Base-by-base conservation (phyloP, 2,329 filamentous ascomycete species). In the Phialemonium atrogriseum region DNA sequence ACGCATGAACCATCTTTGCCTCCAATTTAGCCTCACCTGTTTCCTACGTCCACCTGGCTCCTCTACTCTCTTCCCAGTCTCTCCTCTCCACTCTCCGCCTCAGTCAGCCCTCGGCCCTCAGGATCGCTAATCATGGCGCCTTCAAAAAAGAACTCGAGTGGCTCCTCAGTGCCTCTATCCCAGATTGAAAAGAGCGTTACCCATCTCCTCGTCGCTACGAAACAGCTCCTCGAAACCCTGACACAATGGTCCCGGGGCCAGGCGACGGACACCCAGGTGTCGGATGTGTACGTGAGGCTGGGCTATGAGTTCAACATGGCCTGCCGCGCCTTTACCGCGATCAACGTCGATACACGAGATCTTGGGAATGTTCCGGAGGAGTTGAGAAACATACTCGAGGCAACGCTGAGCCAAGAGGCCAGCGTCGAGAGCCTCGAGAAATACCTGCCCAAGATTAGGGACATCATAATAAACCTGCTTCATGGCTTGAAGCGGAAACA, bases 281-380 rank as follows among this genome's bases (percentile, higher is more conserved):
- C 91, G 10, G 91, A 98, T 56, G 91, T 98, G 47, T 98, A 98
- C 54, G 91, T 98, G 38, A 82, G 91, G 39, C 66, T 98, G 39
- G 91, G 91, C 27, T 98, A 98, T 60, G 91, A 98, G 60, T 98
- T 98, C 70, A 98, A 98, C 60, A 91, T 98, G 66, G 91, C 91
- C 17, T 96, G 89, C 58, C 82, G 91, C 34, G 89, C 91, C 39
- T 98, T 98, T 60, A 86, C 85, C 49, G 86, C 88, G 36, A 98
- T 98, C 50, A 91, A 93, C 40, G 91, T 98, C 41, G 91, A 98
- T 50, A 95, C 88, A 2, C 76, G 78, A 16, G 91, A 98, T 56
- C 70, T 98, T 10, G 91, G 91, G 35, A 94, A 94, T 46, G 91
- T 98, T 3, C 91, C 91, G 5, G 91, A 98, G 55, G 68, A 88